These are phyloP conservation scores for Lichtheimia ramosa DNA, from an alignment of 371 early-diverging fungal genomes.

Conservation along the genomic window DNA sequence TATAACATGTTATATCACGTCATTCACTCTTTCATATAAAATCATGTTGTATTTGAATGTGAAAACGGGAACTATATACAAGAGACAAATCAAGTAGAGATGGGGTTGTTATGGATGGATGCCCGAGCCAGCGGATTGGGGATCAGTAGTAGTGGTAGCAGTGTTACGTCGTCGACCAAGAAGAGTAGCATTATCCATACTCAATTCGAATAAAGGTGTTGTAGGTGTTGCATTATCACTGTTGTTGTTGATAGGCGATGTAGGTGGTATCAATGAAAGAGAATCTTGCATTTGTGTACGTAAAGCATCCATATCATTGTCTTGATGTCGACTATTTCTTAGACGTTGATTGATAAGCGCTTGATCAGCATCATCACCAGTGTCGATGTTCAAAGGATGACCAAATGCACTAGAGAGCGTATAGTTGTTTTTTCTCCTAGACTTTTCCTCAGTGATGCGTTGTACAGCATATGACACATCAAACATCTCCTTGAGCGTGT, in stretches of 20 bases:
- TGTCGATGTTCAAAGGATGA: constrained; percentile 17
- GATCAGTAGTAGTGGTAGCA: background rate
- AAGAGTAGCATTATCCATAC: constrained; percentile 15
- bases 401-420: background rate
- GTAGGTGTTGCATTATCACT: constrained; percentile 5
- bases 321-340: background rate
- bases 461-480: constrained; percentile 65
- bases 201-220: constrained; percentile 14
- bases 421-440: constrained; percentile 28
- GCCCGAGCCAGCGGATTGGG: constrained; percentile 1
- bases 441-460: constrained; percentile 61
- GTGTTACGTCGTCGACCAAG: constrained; percentile 15
- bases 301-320: constrained; percentile 1
- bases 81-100: no score
- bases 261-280: background rate
- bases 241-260: constrained; percentile 13
- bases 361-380: constrained; percentile 19
- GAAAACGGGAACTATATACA: no score
- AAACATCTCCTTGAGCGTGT: constrained; percentile 62
- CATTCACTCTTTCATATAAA: no score
- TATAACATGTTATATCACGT: no score
- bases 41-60: no score
- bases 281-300: constrained; percentile 5
- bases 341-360: constrained; percentile 6
- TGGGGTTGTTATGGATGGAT: background rate